Evolutionary conservation across 805 yeast species (phyloP).

Genomic region (Candida berthetii): DNA sequence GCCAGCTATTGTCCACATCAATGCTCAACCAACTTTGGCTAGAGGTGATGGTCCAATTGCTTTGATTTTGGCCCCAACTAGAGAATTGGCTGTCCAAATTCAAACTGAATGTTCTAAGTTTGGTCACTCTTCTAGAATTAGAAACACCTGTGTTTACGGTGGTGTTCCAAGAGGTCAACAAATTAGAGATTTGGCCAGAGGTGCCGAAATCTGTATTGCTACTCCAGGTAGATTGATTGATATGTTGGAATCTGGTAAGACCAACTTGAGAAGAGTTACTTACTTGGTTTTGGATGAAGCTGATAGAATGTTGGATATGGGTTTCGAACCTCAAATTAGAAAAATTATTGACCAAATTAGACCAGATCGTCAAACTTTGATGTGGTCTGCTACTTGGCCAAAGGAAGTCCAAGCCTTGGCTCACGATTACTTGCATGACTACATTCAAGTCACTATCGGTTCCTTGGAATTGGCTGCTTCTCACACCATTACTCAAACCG

Average conservation of each 20-base stretch:
- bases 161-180: conserved; percentile 99
- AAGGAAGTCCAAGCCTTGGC: conserved; percentile 94
- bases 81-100: conserved; percentile 98
- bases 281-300: conserved; percentile 98
- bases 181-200: conserved; percentile 91
- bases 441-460: conserved; percentile 95
- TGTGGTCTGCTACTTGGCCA: conserved; percentile 99
- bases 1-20: conserved; percentile 95
- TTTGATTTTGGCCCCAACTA: conserved; percentile 93
- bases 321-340: conserved; percentile 99
- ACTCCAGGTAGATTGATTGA: conserved; percentile 99
- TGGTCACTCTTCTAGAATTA: conserved; percentile 85
- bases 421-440: conserved; percentile 84
- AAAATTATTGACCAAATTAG: conserved; percentile 97
- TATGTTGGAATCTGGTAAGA: conserved; percentile 92
- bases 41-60: conserved; percentile 98
- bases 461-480: conserved; percentile 95
- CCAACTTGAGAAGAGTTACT: conserved; percentile 93
- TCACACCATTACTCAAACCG: conserved; percentile 89
- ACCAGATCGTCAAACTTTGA: conserved; percentile 98
- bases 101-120: conserved; percentile 95
- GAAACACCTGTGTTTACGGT: conserved; percentile 97
- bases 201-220: conserved; percentile 94
- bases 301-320: conserved; percentile 99
- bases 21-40: conserved; percentile 90